Percentiles rank a stretch among this genome's conserved stretches.
Conservation (phyloP, 2,329 filamentous ascomycete species). For the Ceratocystis diversiconidia region DNA sequence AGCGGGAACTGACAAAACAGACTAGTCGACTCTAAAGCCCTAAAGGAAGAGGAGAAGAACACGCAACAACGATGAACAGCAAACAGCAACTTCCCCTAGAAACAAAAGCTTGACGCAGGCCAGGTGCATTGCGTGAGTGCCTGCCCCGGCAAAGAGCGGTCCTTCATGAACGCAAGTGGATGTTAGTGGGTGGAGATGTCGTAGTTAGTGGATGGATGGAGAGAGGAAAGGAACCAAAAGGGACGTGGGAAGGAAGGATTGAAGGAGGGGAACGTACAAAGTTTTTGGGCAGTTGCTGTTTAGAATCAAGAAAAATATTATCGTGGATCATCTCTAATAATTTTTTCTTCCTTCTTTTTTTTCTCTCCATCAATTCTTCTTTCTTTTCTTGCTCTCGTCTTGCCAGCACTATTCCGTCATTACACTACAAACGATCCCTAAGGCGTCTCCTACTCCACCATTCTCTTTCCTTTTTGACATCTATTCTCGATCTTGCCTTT, state of each 20-base stretch:
- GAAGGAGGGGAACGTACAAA: conserved; percentile 2
- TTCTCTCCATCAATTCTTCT: neutral
- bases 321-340: neutral
- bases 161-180: too few relatives aligned
- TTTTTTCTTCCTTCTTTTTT: neutral
- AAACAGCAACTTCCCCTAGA: neutral
- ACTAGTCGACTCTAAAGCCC: neutral
- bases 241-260: conserved; percentile 3
- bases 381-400: neutral
- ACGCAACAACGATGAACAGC: neutral
- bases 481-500: neutral
- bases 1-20: neutral
- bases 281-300: conserved; percentile 1
- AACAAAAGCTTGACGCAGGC: neutral
- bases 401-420: neutral
- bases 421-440: neutral
- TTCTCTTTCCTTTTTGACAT: neutral
- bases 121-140: neutral
- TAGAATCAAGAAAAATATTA: conserved; percentile 1
- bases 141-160: neutral
- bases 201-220: neutral
- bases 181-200: neutral
- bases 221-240: neutral
- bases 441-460: too few relatives aligned
- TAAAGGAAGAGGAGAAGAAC: neutral